A percentile compares a stretch with the other conserved stretches of the same genome.
phyloP scores from a whole-genome alignment of 805 yeast species.

The Candida germanica region DNA sequence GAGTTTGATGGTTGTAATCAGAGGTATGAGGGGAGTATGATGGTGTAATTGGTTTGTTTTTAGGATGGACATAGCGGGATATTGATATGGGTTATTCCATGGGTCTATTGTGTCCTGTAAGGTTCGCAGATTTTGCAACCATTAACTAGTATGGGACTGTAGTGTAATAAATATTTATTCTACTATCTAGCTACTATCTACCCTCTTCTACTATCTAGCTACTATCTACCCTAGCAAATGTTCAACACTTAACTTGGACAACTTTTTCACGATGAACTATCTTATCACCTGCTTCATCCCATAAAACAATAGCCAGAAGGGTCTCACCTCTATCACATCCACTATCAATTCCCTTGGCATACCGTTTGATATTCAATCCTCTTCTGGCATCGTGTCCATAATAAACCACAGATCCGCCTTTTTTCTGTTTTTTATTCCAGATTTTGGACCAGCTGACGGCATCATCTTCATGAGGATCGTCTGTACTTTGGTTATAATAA shows the following conservation, averaged over 20 bases:
- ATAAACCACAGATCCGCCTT: conserved; percentile 43
- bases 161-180: neutral
- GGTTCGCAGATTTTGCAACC: too few species aligned
- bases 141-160: too few species aligned
- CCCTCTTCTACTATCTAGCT: too few species aligned
- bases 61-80: too few species aligned
- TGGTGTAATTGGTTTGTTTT: too few species aligned
- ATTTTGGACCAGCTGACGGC: conserved; percentile 56
- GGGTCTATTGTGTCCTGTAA: too few species aligned
- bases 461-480: conserved; percentile 33
- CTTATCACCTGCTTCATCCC: conserved; percentile 17
- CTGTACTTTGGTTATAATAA: conserved; percentile 55
- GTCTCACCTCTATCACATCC: conserved; percentile 77
- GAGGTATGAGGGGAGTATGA: too few species aligned
- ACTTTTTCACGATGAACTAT: conserved; percentile 21
- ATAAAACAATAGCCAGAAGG: conserved; percentile 60
- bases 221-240: neutral
- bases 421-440: conserved; percentile 47
- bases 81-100: too few species aligned
- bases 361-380: conserved; percentile 64
- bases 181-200: neutral
- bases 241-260: conserved; percentile 18
- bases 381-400: conserved; percentile 89
- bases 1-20: too few species aligned
- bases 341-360: conserved; percentile 76